A percentile compares a stretch with the other conserved stretches of the same genome.
Evolutionary conservation across 2,329 filamentous ascomycete genomes (phyloP).

Genomic region (Aspergillus calidoustus): DNA sequence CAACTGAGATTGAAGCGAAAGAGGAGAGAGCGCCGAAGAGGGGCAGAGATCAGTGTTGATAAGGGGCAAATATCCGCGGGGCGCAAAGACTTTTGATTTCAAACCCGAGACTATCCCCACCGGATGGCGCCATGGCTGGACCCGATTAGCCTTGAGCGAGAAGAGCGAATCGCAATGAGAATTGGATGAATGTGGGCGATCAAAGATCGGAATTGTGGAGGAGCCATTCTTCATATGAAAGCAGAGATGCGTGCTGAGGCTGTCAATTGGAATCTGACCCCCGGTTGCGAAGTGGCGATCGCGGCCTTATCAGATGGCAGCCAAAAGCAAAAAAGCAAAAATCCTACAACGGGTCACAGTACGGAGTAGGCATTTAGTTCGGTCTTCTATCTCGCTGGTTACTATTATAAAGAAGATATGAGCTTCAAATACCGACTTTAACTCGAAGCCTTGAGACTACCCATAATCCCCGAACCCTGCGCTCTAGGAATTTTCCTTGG

Average conservation of each 20-base stretch:
- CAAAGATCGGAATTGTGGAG: slow-evolving; percentile 11
- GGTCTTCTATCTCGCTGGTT: neutral
- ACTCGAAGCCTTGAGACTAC: neutral
- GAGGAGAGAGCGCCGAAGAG: neutral
- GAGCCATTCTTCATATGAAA: neutral
- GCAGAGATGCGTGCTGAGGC: neutral
- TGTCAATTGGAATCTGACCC: neutral
- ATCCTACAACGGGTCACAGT: neutral
- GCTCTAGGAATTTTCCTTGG: neutral
- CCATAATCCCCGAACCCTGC: neutral
- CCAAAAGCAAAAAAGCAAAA: neutral
- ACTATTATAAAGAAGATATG: neutral
- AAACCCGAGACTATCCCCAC: slow-evolving; percentile 15
- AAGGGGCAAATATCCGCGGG: slow-evolving; percentile 8
- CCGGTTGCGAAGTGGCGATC: neutral
- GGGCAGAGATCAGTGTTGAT: slow-evolving; percentile 9
- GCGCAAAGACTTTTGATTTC: slow-evolving; percentile 17
- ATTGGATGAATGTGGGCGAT: slow-evolving; percentile 3
- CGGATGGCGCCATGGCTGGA: slow-evolving; percentile 31
- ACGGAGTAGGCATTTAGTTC: neutral
- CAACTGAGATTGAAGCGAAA: neutral
- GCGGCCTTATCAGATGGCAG: neutral
- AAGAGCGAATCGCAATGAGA: slow-evolving; percentile 6
- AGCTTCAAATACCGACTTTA: neutral
- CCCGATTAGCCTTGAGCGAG: slow-evolving; percentile 15